These are phyloP conservation scores for Venturia nashicola DNA, from an alignment of 2,329 filamentous ascomycete genomes.

Conservation along the genomic window DNA sequence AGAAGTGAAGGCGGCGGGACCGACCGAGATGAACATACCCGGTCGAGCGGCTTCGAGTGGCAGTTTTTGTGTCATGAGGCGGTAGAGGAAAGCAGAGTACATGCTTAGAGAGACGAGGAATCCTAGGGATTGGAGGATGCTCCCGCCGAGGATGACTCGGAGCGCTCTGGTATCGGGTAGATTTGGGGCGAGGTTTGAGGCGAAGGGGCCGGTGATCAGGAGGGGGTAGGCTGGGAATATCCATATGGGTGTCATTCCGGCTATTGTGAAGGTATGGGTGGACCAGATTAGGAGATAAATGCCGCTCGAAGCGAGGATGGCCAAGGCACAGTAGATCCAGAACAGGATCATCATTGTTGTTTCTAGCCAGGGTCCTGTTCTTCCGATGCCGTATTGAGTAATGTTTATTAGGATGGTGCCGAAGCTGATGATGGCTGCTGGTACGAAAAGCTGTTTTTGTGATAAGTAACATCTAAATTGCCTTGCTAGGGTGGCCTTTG, in stretches of 20 bases:
- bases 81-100: conserved; percentile 71
- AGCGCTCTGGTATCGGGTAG: conserved; percentile 33
- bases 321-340: conserved; percentile 60
- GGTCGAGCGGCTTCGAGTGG: conserved; percentile 64
- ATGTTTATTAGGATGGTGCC: conserved; percentile 51
- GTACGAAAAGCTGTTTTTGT: conserved; percentile 18
- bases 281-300: conserved; percentile 66
- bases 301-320: conserved; percentile 53
- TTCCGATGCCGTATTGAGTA: conserved; percentile 54
- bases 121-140: conserved; percentile 50
- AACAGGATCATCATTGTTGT: conserved; percentile 53
- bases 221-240: conserved; percentile 79
- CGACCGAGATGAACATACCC: conserved; percentile 77
- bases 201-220: conserved; percentile 63
- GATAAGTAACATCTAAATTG: too few species aligned
- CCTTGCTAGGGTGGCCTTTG: conserved; percentile 51
- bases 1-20: conserved; percentile 59
- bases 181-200: conserved; percentile 42
- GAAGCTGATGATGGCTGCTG: conserved; percentile 7
- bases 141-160: conserved; percentile 46
- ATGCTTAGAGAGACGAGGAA: conserved; percentile 64
- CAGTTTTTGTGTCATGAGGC: conserved; percentile 78
- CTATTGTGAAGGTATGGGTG: conserved; percentile 57
- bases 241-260: conserved; percentile 79
- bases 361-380: conserved; percentile 42